These are phyloP conservation scores for Alternaria infectoria DNA, from an alignment of 2,329 filamentous ascomycete genomes.

Conservation along the genomic window DNA sequence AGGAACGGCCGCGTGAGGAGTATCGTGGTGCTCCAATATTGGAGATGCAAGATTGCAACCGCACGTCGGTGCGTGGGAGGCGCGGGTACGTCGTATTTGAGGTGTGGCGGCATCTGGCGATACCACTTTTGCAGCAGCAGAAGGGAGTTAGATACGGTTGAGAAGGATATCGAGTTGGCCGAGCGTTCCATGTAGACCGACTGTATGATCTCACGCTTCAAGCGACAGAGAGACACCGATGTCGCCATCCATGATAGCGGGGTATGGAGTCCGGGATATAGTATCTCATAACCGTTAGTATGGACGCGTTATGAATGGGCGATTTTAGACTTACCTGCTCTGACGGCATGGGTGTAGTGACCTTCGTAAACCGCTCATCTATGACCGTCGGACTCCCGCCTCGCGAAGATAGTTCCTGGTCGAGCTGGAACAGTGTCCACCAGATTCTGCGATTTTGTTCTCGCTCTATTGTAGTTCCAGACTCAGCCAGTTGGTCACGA, in stretches of 20 bases:
- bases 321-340: slow-evolving; percentile 34
- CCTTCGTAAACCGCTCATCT: slow-evolving; percentile 41
- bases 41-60: slow-evolving; percentile 42
- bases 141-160: slow-evolving; percentile 41
- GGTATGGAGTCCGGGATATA: slow-evolving; percentile 45
- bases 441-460: slow-evolving; percentile 47
- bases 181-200: slow-evolving; percentile 43
- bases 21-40: slow-evolving; percentile 46
- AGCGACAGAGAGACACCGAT: slow-evolving; percentile 37
- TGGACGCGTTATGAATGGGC: background rate
- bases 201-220: slow-evolving; percentile 45
- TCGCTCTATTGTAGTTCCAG: slow-evolving; percentile 34
- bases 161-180: slow-evolving; percentile 40
- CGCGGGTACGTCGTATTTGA: slow-evolving; percentile 37
- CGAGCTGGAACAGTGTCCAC: slow-evolving; percentile 47
- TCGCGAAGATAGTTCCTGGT: slow-evolving; percentile 45
- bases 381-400: slow-evolving; percentile 44
- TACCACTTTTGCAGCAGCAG: slow-evolving; percentile 44
- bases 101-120: slow-evolving; percentile 39
- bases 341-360: slow-evolving; percentile 40
- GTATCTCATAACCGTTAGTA: slow-evolving; percentile 24
- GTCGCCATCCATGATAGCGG: slow-evolving; percentile 42
- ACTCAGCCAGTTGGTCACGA: slow-evolving; percentile 41
- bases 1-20: slow-evolving; percentile 45
- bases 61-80: slow-evolving; percentile 45